Conservation (phyloP, 345 rosid genomes). For the Pistacia integerrima region DNA sequence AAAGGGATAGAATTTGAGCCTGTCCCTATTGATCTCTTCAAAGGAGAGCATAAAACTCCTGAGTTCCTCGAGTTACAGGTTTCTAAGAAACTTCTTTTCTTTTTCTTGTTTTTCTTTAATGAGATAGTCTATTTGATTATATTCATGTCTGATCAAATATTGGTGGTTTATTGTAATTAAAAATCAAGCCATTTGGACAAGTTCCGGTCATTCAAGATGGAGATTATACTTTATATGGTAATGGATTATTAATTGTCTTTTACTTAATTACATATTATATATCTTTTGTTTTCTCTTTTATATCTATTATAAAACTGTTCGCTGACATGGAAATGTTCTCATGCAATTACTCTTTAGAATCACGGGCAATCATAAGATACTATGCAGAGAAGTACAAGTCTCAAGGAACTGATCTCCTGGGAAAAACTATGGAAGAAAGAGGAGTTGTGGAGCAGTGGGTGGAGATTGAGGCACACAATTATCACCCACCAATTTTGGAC, state of each 20-base stretch:
- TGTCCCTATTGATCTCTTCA: constrained; percentile 55
- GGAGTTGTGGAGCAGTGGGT: constrained; percentile 77
- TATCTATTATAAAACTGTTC: no score
- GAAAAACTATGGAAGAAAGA: constrained; percentile 44
- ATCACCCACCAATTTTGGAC: constrained; percentile 47
- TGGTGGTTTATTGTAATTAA: not conserved
- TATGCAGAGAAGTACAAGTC: constrained; percentile 60
- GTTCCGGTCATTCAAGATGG: constrained; percentile 75
- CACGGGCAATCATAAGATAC: constrained; percentile 70
- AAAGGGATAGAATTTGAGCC: constrained; percentile 62
- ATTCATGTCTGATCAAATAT: not conserved
- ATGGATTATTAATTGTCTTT: no score
- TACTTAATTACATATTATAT: no score
- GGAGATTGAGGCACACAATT: constrained; percentile 57
- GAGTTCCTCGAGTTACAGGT: constrained; percentile 41
- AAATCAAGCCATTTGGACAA: constrained; percentile 66
- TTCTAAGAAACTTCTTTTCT: not conserved
- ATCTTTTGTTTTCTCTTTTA: no score
- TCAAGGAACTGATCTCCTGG: constrained; percentile 48
- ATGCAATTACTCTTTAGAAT: constrained; percentile 40
- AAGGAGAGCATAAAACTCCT: constrained; percentile 62
- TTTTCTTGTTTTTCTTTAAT: not conserved
- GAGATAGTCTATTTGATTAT: not conserved
- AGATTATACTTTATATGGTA: constrained; percentile 67
- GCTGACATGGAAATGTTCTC: no score